Percentiles rank a stretch among this genome's conserved stretches.
phyloP scores from a whole-genome alignment of 2,329 filamentous ascomycete species.

The Paecilomyces fulvus region DNA sequence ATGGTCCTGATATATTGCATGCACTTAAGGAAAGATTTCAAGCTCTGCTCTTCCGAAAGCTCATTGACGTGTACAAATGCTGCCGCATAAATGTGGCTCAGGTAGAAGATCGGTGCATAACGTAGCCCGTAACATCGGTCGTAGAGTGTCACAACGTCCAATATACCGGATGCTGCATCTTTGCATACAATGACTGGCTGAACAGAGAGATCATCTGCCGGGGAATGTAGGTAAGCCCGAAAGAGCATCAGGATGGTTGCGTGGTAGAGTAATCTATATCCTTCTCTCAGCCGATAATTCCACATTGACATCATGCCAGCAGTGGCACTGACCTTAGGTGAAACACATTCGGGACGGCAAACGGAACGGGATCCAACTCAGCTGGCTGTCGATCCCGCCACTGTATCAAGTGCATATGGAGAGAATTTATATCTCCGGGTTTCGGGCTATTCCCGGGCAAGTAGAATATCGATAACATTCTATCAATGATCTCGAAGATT shows the following conservation, averaged over 20 bases:
- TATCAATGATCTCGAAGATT: conserved; percentile 1
- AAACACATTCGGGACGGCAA: not conserved
- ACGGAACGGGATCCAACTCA: not conserved
- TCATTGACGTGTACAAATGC: not conserved
- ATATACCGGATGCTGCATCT: not conserved
- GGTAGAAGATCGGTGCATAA: not conserved
- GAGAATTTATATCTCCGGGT: not conserved
- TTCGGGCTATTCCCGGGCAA: not conserved
- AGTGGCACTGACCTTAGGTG: not conserved
- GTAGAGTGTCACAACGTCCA: not conserved
- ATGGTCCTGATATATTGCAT: not conserved
- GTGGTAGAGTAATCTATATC: not conserved
- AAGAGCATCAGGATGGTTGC: not conserved
- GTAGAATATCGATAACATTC: not conserved
- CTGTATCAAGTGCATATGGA: not conserved
- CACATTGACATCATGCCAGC: not conserved
- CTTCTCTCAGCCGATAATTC: not conserved
- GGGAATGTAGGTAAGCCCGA: not conserved
- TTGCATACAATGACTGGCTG: not conserved
- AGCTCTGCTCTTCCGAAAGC: not conserved
- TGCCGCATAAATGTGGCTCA: not conserved
- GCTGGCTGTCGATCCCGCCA: not conserved
- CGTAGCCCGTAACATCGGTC: conserved; percentile 1
- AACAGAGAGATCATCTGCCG: not conserved
- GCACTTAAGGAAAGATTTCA: not conserved